Evolutionary conservation across 1,139 yeast species (phyloP), one percentile per base, ranked within the genome.

Genomic region (Nakaseomyces delphensis): DNA sequence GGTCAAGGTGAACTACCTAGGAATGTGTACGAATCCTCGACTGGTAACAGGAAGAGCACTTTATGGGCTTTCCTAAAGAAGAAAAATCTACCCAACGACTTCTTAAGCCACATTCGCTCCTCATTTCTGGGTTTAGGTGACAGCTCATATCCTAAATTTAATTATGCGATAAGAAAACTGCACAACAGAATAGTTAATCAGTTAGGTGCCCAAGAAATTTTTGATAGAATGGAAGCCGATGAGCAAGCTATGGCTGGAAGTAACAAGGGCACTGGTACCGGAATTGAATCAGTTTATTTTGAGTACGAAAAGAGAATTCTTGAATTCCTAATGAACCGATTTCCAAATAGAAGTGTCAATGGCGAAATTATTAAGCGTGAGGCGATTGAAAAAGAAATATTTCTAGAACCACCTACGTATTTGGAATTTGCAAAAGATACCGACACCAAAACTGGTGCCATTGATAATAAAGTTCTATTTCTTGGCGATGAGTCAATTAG

Each of bases 1-100:
- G 98, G 97, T 3, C 97, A 91, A 61, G 99, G 99, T 14, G 96
- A 83, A 50, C 62, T 91, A 25, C 98, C 99, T 0, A 63, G 83
- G 39, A 85, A 86, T 57, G 81, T 83, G 2, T 48, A 46, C 28
- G 60, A 57, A 40, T 40, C 43, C 13, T 41, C 56, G n/a, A 42
- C 41, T 15, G 57, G 55, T 15, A 40, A 36, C 21, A 32, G 43
- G 3, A 68, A 71, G 48, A 71, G 48, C 14, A 53, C 58, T 2
- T 76, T 89, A 49, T 83, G 95, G 94, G 71, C 73, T 51, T 77
- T 82, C 47, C 62, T 91, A 49, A 72, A 86, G 47, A 75, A 76
- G 55, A 76, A 72, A 57, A 79, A 77, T 50, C 71, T 91, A 7
- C 91, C 95, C 0, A 43, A 51, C 2, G 77, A 77, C 54, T 65